phyloP scores from a whole-genome alignment of 306 rosid species.

The Inga laurina region DNA sequence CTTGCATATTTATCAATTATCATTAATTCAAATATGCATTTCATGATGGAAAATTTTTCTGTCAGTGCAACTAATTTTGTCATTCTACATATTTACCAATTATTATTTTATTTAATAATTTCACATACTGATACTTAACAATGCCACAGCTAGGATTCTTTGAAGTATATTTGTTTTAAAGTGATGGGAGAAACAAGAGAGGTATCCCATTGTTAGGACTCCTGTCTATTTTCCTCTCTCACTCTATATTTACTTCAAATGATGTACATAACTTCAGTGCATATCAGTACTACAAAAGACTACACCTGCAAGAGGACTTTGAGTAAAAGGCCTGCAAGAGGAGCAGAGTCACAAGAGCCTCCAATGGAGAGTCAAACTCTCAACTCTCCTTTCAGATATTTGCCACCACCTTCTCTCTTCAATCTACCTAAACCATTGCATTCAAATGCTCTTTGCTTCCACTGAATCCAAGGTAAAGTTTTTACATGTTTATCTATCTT shows the following conservation, averaged over 20 bases:
- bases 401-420: background rate
- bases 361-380: background rate
- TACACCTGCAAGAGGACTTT: background rate
- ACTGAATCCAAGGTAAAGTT: too few species aligned
- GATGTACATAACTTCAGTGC: too few species aligned
- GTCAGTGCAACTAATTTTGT: background rate
- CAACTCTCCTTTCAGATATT: background rate
- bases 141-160: too few species aligned
- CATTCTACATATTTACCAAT: background rate
- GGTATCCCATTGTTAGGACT: too few species aligned
- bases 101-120: background rate
- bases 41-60: background rate
- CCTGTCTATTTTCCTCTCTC: too few species aligned
- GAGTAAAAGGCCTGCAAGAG: background rate
- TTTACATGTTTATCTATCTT: too few species aligned
- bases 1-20: background rate
- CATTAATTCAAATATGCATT: background rate
- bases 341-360: background rate
- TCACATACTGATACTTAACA: background rate
- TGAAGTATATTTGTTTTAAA: too few species aligned
- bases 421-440: too few species aligned
- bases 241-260: too few species aligned
- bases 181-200: too few species aligned
- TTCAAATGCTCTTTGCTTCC: too few species aligned
- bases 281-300: too few species aligned